Evolutionary conservation across 1,284 basidiomycete genomes (phyloP), one percentile per base, ranked within the genome.

Genomic region (Ceratobasidium sp.): DNA sequence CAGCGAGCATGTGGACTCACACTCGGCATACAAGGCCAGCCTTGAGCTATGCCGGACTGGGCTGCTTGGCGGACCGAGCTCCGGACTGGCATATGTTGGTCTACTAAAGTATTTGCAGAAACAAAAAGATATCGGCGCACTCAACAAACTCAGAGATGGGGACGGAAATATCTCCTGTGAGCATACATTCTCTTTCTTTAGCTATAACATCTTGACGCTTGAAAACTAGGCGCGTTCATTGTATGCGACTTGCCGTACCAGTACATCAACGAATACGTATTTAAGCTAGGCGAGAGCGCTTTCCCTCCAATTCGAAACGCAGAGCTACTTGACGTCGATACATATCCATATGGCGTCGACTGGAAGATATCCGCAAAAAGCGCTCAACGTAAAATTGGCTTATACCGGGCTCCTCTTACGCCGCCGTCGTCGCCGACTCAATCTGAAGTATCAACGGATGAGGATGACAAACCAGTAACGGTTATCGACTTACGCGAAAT

Each of bases 271-370:
- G 75, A 77, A 28, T 77, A 77, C 42, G 53, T 77, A 7, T 44
- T 64, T 20, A 77, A 68, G 20, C 42, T 77, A 28, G 75, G 64
- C n/a, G 51, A 64, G 12, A 26, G 40, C 20, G 53, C 20, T 3
- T 77, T 77, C 26, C 75, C 75, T 40, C 75, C 75, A 10, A 77
- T 77, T n/a, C 42, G 64, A 42, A 77, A 77, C 64, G 23, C 75
- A 6, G 75, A 77, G 18, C 75, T 77, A 3, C 75, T 77, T 42
- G 26, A 67, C 3, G 40, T 51, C 53, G 75, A 77, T 15, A 53
- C 53, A 33, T 77, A 77, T 33, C 23, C 75, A 4, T 77, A 77
- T 26, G 75, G 64, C 13, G 75, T 68, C 5, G 75, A 60, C 44
- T 77, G 75, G 75, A 68, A 58, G 23, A 42, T 77, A 42, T 77